These are phyloP conservation scores for Sanghuangporus weigelae DNA, from an alignment of 1,284 basidiomycete genomes.

Conservation along the genomic window DNA sequence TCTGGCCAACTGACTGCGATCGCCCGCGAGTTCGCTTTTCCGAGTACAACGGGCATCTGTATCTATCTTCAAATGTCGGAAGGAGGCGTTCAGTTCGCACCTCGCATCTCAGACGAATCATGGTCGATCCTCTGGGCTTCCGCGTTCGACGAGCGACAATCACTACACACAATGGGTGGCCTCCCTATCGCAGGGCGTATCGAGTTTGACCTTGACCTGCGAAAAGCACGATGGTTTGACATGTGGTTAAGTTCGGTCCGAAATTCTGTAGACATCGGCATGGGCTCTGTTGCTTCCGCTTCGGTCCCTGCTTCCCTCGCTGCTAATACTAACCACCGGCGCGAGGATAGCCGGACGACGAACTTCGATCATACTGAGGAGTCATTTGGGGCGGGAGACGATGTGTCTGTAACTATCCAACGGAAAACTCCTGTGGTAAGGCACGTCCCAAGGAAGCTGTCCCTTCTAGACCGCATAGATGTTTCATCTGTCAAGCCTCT, in stretches of 20 bases:
- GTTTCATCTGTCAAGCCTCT: conserved; percentile 28
- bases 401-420: conserved; percentile 27
- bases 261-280: conserved; percentile 39
- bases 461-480: conserved; percentile 61
- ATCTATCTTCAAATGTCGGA: conserved; percentile 65
- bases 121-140: conserved; percentile 70
- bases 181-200: conserved; percentile 63
- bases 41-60: conserved; percentile 66
- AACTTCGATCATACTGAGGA: conserved; percentile 35
- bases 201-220: conserved; percentile 74
- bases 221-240: conserved; percentile 67
- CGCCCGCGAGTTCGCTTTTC: conserved; percentile 75
- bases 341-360: conserved; percentile 50
- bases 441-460: conserved; percentile 60
- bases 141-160: conserved; percentile 41
- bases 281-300: conserved; percentile 18
- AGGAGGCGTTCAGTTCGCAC: conserved; percentile 40
- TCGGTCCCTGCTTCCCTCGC: conserved; percentile 36
- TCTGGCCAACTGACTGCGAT: conserved; percentile 70
- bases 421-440: conserved; percentile 25
- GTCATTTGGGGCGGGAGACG: conserved; percentile 28
- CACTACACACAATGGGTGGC: conserved; percentile 29
- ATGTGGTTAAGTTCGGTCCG: conserved; percentile 54
- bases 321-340: conserved; percentile 41
- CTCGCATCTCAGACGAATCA: conserved; percentile 71